Evolutionary conservation across 345 rosid species (phyloP), one percentile per base, ranked within the genome.

Genomic region (Angophora floribunda): DNA sequence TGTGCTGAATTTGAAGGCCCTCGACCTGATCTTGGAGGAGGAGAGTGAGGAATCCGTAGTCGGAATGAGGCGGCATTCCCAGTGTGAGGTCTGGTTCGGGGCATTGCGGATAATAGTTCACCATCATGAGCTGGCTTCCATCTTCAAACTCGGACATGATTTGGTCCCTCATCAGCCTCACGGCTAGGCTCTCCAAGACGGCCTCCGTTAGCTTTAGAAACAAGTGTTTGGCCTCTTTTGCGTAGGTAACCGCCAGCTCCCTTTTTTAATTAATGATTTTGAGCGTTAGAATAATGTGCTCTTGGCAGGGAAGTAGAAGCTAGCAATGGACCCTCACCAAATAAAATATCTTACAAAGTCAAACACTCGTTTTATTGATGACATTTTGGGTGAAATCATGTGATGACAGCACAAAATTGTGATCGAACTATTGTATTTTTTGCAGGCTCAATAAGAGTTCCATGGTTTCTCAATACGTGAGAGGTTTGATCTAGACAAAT

Each of bases 1-100:
- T 67, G 86, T 89, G 87, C 49, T 91, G 91, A 90, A 97, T 93
- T 88, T 97, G 98, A 50, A 96, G 90, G 21, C 99, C 98, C 88
- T 94, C 89, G 15, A 96, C 98, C 16, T 94, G 93, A 78, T 97
- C 99, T 90, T 96, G 99, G 85, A 97, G 98, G 22, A 97, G 93
- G 79, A 97, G 96, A 3, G 99, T 97, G 85, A 97, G 93, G 91
- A 96, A 94, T 6, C 99, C 99, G 78, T 95, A 97, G 51, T 97
- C 99, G 8, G 99, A 96, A 92, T 96, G 99, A 0, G 99, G 98
- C 4, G 99, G 99, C 96, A 97, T 96, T 86, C 99, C 98, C 7
- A 97, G 90, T 7, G 99, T 97, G 52, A 96, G 92, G 61, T 96
- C 96, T 14, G 99, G 99, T 86, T 97, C 95, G 13, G 98, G 99